Conservation (phyloP, 768 basidiomycete genomes). For the Lactifluus hygrophoroides region DNA sequence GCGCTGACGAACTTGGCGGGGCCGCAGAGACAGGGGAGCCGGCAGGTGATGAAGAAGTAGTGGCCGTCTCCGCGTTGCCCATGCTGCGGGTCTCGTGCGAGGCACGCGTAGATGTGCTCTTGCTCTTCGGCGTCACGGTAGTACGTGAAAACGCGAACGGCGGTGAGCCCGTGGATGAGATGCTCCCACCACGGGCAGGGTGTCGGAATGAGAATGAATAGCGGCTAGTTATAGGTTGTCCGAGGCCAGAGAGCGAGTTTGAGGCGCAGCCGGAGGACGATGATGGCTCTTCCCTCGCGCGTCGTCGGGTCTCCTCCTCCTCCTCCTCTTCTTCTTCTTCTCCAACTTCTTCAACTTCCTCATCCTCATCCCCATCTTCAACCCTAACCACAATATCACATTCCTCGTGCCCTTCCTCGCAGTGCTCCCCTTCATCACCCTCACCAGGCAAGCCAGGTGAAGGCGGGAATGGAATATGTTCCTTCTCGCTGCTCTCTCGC, state of each 20-base stretch:
- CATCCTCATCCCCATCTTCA: conserved; percentile 30
- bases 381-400: conserved; percentile 30
- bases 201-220: conserved; percentile 64
- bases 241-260: conserved; percentile 73
- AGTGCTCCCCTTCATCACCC: conserved; percentile 22
- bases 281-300: conserved; percentile 39
- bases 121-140: conserved; percentile 26
- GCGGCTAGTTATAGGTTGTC: conserved; percentile 61
- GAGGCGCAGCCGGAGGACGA: conserved; percentile 47
- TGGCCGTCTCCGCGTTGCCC: conserved; percentile 40
- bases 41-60: conserved; percentile 25
- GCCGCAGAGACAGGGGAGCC: conserved; percentile 46
- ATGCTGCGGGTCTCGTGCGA: conserved; percentile 37
- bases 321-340: conserved; percentile 37
- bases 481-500: conserved; percentile 40
- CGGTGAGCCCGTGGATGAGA: conserved; percentile 32
- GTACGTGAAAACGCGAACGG: conserved; percentile 24
- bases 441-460: conserved; percentile 40
- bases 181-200: conserved; percentile 38
- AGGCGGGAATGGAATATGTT: conserved; percentile 70
- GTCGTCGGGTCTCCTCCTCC: conserved; percentile 23
- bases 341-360: too few species aligned
- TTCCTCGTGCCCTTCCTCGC: conserved; percentile 22
- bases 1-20: conserved; percentile 23
- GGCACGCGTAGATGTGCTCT: conserved; percentile 31